These are phyloP conservation scores for Arthrobotrys sphaeroides DNA, from an alignment of 2,329 filamentous ascomycete species.

Conservation along the genomic window DNA sequence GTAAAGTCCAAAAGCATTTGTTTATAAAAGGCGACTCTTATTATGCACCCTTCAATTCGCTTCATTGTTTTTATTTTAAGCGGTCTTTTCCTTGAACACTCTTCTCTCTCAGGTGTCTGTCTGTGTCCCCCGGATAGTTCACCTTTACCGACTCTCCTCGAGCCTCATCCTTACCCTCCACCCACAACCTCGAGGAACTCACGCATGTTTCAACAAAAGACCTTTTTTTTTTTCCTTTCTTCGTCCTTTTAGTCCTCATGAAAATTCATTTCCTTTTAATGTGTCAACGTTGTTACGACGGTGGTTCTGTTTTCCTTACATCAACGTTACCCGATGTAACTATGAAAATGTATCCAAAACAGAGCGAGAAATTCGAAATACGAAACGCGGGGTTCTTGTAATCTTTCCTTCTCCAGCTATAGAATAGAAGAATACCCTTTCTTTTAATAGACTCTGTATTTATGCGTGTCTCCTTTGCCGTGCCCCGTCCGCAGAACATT, in stretches of 20 bases:
- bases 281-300: conserved; percentile 7
- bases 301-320: conserved; percentile 18
- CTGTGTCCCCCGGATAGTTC: conserved; percentile 47
- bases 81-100: conserved; percentile 14
- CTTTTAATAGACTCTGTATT: background rate
- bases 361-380: conserved; percentile 41
- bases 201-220: conserved; percentile 5
- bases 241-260: conserved; percentile 1
- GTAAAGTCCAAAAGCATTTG: conserved; percentile 42
- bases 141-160: conserved; percentile 9
- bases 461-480: background rate
- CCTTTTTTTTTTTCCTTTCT: conserved; percentile 14
- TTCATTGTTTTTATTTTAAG: conserved; percentile 49
- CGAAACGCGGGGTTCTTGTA: conserved; percentile 27
- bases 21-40: conserved; percentile 42
- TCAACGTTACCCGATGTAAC: conserved; percentile 16
- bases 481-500: background rate
- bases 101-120: background rate
- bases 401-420: conserved; percentile 21
- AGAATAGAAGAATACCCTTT: conserved; percentile 14
- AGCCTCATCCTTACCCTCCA: conserved; percentile 24
- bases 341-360: conserved; percentile 43
- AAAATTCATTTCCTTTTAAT: conserved; percentile 1
- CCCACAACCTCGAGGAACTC: background rate
- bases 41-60: conserved; percentile 10